phyloP scores from a whole-genome alignment of 2,329 filamentous ascomycete genomes.

The Colletotrichum sp. region DNA sequence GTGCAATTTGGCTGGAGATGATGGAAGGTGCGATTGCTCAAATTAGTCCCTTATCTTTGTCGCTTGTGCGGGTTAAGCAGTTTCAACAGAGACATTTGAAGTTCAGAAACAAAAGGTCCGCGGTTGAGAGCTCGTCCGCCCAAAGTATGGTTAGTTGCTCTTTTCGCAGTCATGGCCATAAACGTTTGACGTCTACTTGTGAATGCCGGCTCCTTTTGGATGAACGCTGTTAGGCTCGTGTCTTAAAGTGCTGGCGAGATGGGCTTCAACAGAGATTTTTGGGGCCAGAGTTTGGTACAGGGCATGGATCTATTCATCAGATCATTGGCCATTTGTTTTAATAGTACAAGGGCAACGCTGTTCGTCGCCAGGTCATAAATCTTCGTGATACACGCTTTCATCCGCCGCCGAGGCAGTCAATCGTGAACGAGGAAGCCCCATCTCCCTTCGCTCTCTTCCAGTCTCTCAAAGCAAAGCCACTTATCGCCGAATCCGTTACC shows the following conservation, averaged over 20 bases:
- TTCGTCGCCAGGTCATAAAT: slow-evolving; percentile 12
- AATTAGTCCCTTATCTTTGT: not conserved
- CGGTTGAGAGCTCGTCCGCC: not conserved
- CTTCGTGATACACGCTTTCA: slow-evolving; percentile 13
- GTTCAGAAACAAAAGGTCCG: not conserved
- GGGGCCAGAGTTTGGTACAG: not conserved
- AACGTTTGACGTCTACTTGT: not conserved
- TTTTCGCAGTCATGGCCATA: not conserved
- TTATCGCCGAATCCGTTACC: slow-evolving; percentile 1
- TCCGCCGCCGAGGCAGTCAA: slow-evolving; percentile 7
- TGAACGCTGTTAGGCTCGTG: not conserved
- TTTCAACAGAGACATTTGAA: not conserved
- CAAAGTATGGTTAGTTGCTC: not conserved
- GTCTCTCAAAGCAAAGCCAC: slow-evolving; percentile 7
- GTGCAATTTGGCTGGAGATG: not conserved
- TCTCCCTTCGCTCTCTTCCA: not conserved
- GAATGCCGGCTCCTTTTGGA: not conserved
- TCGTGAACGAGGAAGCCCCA: not conserved
- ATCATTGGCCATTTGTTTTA: slow-evolving; percentile 14
- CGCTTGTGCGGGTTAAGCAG: not conserved
- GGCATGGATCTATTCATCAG: slow-evolving; percentile 15
- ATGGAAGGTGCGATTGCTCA: not conserved
- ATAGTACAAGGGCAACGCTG: slow-evolving; percentile 15
- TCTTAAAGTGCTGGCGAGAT: not conserved
- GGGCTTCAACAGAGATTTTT: not conserved